A percentile compares a stretch with the other conserved stretches of the same genome.
Evolutionary conservation across 108 stramenopile genomes (phyloP).

Genomic region (Parietichytrium sp.): DNA sequence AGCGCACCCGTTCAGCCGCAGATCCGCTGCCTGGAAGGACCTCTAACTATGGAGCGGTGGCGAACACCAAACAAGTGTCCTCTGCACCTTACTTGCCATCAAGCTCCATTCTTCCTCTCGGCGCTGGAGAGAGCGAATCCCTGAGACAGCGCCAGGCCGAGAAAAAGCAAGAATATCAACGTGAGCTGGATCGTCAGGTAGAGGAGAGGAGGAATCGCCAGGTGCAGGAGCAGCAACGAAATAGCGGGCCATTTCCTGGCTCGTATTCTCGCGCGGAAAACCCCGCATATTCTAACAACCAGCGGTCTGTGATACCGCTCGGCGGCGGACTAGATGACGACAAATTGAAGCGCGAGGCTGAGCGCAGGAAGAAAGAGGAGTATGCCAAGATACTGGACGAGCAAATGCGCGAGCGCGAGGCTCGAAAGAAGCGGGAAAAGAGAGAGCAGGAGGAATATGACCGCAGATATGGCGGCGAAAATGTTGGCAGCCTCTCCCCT

Average conservation of each 20-base stretch:
- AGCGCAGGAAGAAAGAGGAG: constrained; percentile 28
- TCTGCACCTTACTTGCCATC: neutral
- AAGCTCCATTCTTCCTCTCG: neutral
- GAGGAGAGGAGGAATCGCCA: neutral
- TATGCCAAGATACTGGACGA: neutral
- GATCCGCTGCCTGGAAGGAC: neutral
- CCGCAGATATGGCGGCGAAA: neutral
- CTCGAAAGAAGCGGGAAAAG: neutral
- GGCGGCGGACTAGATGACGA: neutral
- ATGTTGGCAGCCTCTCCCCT: too few relatives aligned
- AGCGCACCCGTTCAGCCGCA: neutral
- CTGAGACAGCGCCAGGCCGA: neutral
- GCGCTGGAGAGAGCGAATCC: neutral
- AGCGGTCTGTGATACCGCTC: neutral
- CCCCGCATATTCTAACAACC: neutral
- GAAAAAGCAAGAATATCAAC: neutral
- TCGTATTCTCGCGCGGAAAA: neutral
- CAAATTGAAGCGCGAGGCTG: constrained; percentile 28
- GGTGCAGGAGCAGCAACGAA: neutral
- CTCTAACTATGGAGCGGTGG: neutral
- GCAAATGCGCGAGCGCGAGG: constrained; percentile 30
- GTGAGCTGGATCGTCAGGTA: neutral
- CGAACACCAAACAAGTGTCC: neutral
- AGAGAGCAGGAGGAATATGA: constrained; percentile 20
- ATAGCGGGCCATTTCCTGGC: neutral